These are phyloP conservation scores for Phytophthora nicotianae DNA, from an alignment of 352 stramenopile genomes.

Conservation along the genomic window DNA sequence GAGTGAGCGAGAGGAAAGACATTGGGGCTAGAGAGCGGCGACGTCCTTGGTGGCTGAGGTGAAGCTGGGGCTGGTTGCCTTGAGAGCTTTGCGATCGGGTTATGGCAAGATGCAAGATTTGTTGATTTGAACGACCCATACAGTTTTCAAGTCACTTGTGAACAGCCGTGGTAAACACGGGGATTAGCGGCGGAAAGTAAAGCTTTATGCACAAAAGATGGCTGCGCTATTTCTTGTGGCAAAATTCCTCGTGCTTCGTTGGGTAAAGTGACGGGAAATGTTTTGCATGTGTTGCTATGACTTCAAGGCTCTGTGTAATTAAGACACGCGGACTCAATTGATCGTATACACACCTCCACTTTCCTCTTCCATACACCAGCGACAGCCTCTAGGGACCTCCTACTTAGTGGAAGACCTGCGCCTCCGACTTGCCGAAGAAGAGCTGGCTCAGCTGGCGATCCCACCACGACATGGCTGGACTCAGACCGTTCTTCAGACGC, in stretches of 20 bases:
- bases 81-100: neutral
- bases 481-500: slow-evolving; percentile 53
- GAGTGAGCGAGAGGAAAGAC: slow-evolving; percentile 30
- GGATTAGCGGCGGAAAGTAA: neutral
- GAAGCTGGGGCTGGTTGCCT: slow-evolving; percentile 5
- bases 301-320: neutral
- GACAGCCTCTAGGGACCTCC: slow-evolving; percentile 4
- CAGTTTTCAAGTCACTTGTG: slow-evolving; percentile 3
- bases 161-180: slow-evolving; percentile 1
- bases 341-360: slow-evolving; percentile 17
- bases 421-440: slow-evolving; percentile 83
- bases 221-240: slow-evolving; percentile 15
- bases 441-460: slow-evolving; percentile 65
- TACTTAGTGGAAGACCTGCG: slow-evolving; percentile 72
- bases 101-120: neutral
- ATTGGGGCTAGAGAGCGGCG: slow-evolving; percentile 11
- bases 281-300: slow-evolving; percentile 1
- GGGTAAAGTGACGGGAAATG: slow-evolving; percentile 1
- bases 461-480: slow-evolving; percentile 56
- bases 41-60: neutral
- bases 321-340: neutral
- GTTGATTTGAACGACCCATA: slow-evolving; percentile 3
- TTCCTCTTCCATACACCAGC: slow-evolving; percentile 17
- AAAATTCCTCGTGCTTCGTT: slow-evolving; percentile 11
- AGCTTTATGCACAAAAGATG: slow-evolving; percentile 13